Percentiles rank a stretch among this genome's conserved stretches.
phyloP scores from a whole-genome alignment of 805 yeast species.

The Spathaspora gorwiae region DNA sequence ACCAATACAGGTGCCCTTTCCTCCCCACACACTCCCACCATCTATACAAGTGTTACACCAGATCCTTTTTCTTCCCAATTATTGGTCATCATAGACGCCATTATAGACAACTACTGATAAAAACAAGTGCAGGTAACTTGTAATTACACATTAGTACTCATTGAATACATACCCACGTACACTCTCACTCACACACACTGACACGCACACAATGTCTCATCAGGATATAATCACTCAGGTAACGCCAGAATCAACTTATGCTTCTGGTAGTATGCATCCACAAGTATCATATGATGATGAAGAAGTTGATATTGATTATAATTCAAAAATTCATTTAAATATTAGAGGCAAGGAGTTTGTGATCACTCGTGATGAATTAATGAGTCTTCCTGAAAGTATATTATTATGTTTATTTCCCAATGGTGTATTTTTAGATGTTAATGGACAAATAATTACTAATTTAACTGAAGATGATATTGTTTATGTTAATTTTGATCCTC shows the following conservation, averaged over 20 bases:
- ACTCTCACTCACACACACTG: too few species aligned
- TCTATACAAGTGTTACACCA: too few species aligned
- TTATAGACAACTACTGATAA: too few species aligned
- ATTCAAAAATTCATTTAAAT: slow-evolving; percentile 69
- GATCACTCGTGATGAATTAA: slow-evolving; percentile 81
- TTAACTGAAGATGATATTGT: slow-evolving; percentile 77
- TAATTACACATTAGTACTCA: too few species aligned
- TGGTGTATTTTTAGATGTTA: slow-evolving; percentile 76
- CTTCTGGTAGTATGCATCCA: slow-evolving; percentile 4
- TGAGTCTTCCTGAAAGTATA: slow-evolving; percentile 88
- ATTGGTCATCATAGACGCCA: too few species aligned
- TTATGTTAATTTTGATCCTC: slow-evolving; percentile 80
- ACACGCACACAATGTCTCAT: too few species aligned
- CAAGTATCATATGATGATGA: slow-evolving; percentile 15
- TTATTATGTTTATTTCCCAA: slow-evolving; percentile 83
- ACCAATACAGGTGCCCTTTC: too few species aligned
- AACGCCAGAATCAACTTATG: slow-evolving; percentile 32
- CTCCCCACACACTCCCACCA: too few species aligned
- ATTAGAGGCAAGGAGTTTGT: slow-evolving; percentile 71
- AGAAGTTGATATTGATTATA: slow-evolving; percentile 43
- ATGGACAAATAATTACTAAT: slow-evolving; percentile 74
- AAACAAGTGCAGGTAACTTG: neutral
- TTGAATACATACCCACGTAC: too few species aligned
- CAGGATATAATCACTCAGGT: slow-evolving; percentile 71
- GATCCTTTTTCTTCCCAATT: too few species aligned